A percentile compares a stretch with the other conserved stretches of the same genome.
These are phyloP conservation scores for Macrolepiota albuminosa DNA, from an alignment of 768 basidiomycete genomes.

Conservation along the genomic window DNA sequence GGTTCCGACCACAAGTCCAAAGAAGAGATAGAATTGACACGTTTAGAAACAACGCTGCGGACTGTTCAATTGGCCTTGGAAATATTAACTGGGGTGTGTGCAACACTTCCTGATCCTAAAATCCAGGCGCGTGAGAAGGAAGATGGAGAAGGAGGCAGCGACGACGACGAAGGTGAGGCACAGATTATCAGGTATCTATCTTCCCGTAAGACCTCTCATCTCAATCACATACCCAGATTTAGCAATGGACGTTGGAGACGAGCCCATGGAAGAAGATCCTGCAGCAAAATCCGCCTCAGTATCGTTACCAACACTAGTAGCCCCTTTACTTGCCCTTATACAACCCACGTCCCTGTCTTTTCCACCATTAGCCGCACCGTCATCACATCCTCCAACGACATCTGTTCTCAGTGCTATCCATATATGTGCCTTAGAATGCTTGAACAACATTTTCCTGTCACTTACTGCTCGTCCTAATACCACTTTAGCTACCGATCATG, in stretches of 20 bases:
- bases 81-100: conserved; percentile 83
- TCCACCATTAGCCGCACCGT: conserved; percentile 62
- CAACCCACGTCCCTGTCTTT: conserved; percentile 81
- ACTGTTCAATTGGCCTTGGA: conserved; percentile 83
- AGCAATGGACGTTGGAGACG: conserved; percentile 24
- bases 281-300: conserved; percentile 28
- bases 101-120: conserved; percentile 78
- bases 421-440: conserved; percentile 79
- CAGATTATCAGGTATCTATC: neutral
- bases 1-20: conserved; percentile 73
- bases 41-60: conserved; percentile 64
- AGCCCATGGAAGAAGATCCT: conserved; percentile 35
- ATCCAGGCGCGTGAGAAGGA: conserved; percentile 32
- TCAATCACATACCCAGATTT: neutral
- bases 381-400: conserved; percentile 84
- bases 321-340: conserved; percentile 63
- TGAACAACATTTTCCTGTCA: conserved; percentile 86
- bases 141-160: conserved; percentile 26
- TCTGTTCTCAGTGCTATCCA: conserved; percentile 82
- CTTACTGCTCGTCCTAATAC: conserved; percentile 46
- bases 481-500: conserved; percentile 37
- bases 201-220: neutral
- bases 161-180: conserved; percentile 21
- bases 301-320: conserved; percentile 55
- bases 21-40: conserved; percentile 66